Evolutionary conservation across 2,329 filamentous ascomycete species (phyloP).

Genomic region (Falciphora oryzae): DNA sequence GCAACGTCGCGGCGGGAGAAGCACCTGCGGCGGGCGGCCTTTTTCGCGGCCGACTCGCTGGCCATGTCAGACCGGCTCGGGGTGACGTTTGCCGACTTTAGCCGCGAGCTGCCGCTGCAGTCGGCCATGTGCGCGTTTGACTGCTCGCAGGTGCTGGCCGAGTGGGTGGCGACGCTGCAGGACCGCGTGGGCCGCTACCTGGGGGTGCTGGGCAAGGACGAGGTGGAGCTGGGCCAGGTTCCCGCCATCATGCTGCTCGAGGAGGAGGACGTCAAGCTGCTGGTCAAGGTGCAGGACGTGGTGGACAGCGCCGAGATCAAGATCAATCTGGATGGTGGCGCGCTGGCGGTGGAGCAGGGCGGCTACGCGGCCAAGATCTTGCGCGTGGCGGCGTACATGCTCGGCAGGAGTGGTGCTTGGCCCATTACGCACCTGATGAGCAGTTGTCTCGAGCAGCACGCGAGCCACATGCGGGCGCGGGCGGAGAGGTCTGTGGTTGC

Average conservation of each 20-base stretch:
- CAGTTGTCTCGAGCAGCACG: constrained; percentile 49
- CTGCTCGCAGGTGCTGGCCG: constrained; percentile 86
- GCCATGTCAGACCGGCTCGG: constrained; percentile 82
- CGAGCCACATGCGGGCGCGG: constrained; percentile 43
- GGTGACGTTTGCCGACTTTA: constrained; percentile 78
- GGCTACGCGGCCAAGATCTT: constrained; percentile 84
- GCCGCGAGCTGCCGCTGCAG: constrained; percentile 80
- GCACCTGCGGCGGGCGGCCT: constrained; percentile 88
- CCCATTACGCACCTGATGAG: constrained; percentile 58
- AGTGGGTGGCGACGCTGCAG: constrained; percentile 91
- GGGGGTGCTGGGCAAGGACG: constrained; percentile 78
- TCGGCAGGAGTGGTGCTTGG: constrained; percentile 89
- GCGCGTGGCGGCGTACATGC: constrained; percentile 76
- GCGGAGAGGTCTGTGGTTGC: constrained; percentile 46
- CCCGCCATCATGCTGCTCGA: constrained; percentile 87
- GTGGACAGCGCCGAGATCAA: constrained; percentile 73
- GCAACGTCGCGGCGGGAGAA: constrained; percentile 70
- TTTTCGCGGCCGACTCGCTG: constrained; percentile 88
- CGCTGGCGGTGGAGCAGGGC: constrained; percentile 44
- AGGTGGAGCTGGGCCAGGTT: constrained; percentile 71
- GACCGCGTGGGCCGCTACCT: constrained; percentile 88
- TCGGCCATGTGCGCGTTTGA: constrained; percentile 91
- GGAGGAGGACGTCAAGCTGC: constrained; percentile 81
- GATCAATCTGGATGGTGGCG: constrained; percentile 56
- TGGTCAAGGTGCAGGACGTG: constrained; percentile 77